A percentile compares a stretch with the other conserved stretches of the same genome.
Conservation (phyloP, 2,329 filamentous ascomycete species). For the Colletotrichum sojae region DNA sequence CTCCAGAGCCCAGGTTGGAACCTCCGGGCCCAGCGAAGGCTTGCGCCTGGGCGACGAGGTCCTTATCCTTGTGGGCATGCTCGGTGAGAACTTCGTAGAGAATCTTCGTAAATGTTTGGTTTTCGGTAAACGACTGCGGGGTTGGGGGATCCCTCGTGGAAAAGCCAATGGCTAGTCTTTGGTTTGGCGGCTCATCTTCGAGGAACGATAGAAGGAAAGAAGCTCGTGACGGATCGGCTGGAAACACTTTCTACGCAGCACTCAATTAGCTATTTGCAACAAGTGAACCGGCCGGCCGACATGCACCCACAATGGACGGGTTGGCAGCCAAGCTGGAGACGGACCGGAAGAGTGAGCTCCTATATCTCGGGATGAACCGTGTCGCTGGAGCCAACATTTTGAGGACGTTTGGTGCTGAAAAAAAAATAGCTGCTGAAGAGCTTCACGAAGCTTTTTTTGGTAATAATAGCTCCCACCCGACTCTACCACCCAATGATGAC, state of each 20-base stretch:
- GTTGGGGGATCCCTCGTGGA: slow-evolving; percentile 73
- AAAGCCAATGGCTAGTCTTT: slow-evolving; percentile 70
- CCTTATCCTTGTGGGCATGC: slow-evolving; percentile 70
- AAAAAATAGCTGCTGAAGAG: neutral
- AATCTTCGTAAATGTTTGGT: slow-evolving; percentile 71
- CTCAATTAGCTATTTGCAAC: slow-evolving; percentile 34
- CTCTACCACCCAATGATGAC: slow-evolving; percentile 16
- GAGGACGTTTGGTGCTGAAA: slow-evolving; percentile 1
- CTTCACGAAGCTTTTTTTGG: slow-evolving; percentile 25
- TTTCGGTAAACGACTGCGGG: slow-evolving; percentile 71
- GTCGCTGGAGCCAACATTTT: slow-evolving; percentile 51
- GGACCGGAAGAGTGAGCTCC: slow-evolving; percentile 45
- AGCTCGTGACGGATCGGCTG: slow-evolving; percentile 59
- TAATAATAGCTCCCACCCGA: neutral
- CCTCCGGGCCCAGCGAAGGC: slow-evolving; percentile 73
- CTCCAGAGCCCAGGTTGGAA: slow-evolving; percentile 65
- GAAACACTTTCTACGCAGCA: slow-evolving; percentile 68
- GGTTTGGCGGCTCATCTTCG: slow-evolving; percentile 68
- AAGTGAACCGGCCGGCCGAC: neutral
- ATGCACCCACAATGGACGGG: slow-evolving; percentile 65
- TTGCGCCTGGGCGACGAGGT: slow-evolving; percentile 68
- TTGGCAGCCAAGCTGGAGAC: slow-evolving; percentile 66
- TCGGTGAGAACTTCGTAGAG: slow-evolving; percentile 70
- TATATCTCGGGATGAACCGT: slow-evolving; percentile 43
- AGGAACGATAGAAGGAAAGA: slow-evolving; percentile 72